Base-by-base conservation (phyloP, 2,329 filamentous ascomycete genomes). In the Cladosporium velox region DNA sequence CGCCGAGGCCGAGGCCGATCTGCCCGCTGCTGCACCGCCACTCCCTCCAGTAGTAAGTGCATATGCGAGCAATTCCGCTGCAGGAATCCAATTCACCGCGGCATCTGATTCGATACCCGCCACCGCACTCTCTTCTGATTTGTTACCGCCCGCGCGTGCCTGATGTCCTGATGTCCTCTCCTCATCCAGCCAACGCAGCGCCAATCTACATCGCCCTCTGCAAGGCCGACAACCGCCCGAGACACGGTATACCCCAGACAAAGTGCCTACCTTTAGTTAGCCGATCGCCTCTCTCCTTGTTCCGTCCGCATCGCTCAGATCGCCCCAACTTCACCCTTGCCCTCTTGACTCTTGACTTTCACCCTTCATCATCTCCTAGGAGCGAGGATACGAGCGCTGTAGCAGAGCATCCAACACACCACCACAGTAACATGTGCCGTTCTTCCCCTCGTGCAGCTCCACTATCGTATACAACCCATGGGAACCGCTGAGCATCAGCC, bases 171-270 rank as follows among this genome's bases (percentile, higher is more conserved):
- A 59, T 30, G 57, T 26, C 5, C 57, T 14, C 14, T 34, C 28
- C 8, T 34, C 52, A n/a, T n/a, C 24, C 52, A 55, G 41, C 41
- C 41, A 12, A 8, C 24, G 51, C 21, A 28, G 51, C 28, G 18
- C 28, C 28, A 55, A 34, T 34, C 52, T 34, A 55, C 57, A 10
- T 38, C 12, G 10, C 11, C n/a, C 55, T 15, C 57, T 38, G 35
- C 57, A 28, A 55, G 24, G 57, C 57, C 57, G 57, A 59, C 15
- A 59, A 44, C 57, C 35, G 57, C 57, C 57, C 57, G 57, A 59
- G 38, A 26, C 35, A 24, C 35, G 14, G 35, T 26, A 59, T 30
- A 35, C 57, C 38, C 34, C 14, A 35, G 55, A 38, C 55, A 34
- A 44, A n/a, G 38, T 38, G 8, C 30, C 30, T 32, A 32, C 30